Conservation (phyloP, 1,139 yeast species). For the Kluyveromyces sp. region DNA sequence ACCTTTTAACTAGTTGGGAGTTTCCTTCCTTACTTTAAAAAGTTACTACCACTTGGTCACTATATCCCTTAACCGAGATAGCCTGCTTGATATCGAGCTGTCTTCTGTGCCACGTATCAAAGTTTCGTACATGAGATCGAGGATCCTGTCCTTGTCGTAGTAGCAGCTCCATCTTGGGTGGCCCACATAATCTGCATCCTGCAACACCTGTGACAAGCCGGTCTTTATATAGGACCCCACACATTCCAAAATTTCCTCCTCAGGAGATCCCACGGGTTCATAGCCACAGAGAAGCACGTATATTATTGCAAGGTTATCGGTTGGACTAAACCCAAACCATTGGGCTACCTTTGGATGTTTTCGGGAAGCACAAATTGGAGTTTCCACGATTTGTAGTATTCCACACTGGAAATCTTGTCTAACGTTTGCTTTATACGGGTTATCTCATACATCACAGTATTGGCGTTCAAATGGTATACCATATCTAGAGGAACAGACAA, state of each 20-base stretch:
- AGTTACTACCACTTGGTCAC: not conserved
- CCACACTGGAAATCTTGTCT: slow-evolving; percentile 1
- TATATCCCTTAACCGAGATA: not conserved
- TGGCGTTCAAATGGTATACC: not conserved
- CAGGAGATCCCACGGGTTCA: slow-evolving; percentile 8
- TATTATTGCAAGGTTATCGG: not conserved
- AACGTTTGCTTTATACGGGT: not conserved
- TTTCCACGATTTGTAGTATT: not conserved
- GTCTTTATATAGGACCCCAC: slow-evolving; percentile 13
- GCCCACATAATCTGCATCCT: slow-evolving; percentile 7
- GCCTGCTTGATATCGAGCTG: not conserved
- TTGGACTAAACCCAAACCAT: not conserved
- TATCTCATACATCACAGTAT: slow-evolving; percentile 1
- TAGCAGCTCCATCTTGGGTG: slow-evolving; percentile 19
- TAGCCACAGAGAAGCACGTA: slow-evolving; percentile 1
- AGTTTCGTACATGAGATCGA: not conserved
- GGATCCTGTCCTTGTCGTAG: slow-evolving; percentile 6
- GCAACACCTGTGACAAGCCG: slow-evolving; percentile 6
- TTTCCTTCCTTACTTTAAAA: not conserved
- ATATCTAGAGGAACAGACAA: not conserved
- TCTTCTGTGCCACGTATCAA: not conserved
- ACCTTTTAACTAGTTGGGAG: no score
- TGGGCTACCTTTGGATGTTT: not conserved
- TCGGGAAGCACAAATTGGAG: not conserved
- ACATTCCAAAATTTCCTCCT: slow-evolving; percentile 9